Evolutionary conservation across 2,329 filamentous ascomycete genomes (phyloP).

Genomic region (Colletotrichum sojae): DNA sequence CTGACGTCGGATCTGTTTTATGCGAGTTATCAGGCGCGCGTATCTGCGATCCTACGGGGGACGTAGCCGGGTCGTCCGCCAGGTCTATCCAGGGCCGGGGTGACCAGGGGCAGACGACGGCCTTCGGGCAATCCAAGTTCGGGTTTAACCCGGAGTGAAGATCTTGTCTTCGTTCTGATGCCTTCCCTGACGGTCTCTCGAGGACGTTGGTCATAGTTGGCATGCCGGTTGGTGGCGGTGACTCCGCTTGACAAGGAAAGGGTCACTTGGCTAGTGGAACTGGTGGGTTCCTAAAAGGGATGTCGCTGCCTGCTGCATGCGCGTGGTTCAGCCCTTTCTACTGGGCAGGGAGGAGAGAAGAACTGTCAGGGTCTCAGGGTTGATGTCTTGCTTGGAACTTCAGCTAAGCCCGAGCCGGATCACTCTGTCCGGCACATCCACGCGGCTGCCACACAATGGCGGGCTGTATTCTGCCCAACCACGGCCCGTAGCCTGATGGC

Average conservation of each 20-base stretch:
- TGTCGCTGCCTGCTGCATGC: no score
- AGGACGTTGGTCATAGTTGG: not conserved
- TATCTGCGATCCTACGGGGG: conserved; percentile 8
- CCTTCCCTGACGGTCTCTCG: not conserved
- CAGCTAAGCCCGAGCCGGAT: not conserved
- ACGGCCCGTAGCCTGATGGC: not conserved
- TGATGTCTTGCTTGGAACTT: not conserved
- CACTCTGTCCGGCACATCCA: not conserved
- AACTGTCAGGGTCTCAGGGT: not conserved
- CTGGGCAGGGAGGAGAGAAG: not conserved
- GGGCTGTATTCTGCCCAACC: not conserved
- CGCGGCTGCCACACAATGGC: not conserved
- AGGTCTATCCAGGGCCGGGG: not conserved
- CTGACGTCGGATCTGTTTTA: conserved; percentile 8
- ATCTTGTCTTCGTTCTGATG: not conserved
- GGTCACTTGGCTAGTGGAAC: conserved; percentile 20
- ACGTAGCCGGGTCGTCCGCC: conserved; percentile 4
- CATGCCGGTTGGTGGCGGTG: conserved; percentile 1
- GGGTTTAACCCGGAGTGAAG: conserved; percentile 16
- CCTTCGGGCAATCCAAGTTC: not conserved
- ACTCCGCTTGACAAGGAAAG: conserved; percentile 13
- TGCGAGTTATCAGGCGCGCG: conserved; percentile 22
- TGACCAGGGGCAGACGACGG: conserved; percentile 1
- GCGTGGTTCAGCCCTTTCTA: not conserved
- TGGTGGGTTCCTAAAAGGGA: not conserved